Evolutionary conservation across 2,329 filamentous ascomycete species (phyloP), one percentile per base, ranked within the genome.

Genomic region (Cylindrodendrum hubeiense): DNA sequence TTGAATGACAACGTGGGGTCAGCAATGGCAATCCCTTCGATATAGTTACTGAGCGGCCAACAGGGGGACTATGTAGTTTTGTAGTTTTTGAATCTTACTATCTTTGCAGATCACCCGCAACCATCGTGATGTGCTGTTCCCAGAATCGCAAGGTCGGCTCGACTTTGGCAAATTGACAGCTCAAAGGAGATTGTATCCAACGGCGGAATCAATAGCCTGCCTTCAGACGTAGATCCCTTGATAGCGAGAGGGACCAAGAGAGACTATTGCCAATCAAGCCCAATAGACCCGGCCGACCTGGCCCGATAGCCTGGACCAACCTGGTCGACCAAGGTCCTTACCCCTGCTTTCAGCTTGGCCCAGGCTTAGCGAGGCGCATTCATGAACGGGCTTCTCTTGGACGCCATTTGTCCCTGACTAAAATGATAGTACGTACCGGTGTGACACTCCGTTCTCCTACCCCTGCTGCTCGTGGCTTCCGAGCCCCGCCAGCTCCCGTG

Each of bases 271-370:
- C 37, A n/a, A n/a, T 17, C 33, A n/a, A 39, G 37, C 15, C 9
- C 37, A n/a, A 39, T 39, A 39, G 17, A n/a, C 17, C 15, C 15
- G n/a, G 28, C 47, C 12, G 33, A 33, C 9, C 44, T 15, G 10
- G 9, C 47, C 26, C 26, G 30, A 50, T 30, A 19, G 44, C 19
- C n/a, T 21, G n/a, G 28, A 7, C 28, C 13, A 34, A 33, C n/a
- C 26, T 21, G n/a, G 46, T 30, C 46, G n/a, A n/a, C n/a, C 17
- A n/a, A 9, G 17, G 13, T 19, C 46, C n/a, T 33, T 26, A 5
- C 47, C 47, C 47, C 28, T 50, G 47, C 47, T n/a, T 21, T 50
- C 47, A 50, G 47, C 47, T 50, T 50, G 28, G 17, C 26, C 26
- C 7, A 15, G 17, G 24, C 24, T 3, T 3, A 17, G 17, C 44